Conservation (phyloP, 371 early-diverging fungal genomes). For the Sporodiniella umbellata region DNA sequence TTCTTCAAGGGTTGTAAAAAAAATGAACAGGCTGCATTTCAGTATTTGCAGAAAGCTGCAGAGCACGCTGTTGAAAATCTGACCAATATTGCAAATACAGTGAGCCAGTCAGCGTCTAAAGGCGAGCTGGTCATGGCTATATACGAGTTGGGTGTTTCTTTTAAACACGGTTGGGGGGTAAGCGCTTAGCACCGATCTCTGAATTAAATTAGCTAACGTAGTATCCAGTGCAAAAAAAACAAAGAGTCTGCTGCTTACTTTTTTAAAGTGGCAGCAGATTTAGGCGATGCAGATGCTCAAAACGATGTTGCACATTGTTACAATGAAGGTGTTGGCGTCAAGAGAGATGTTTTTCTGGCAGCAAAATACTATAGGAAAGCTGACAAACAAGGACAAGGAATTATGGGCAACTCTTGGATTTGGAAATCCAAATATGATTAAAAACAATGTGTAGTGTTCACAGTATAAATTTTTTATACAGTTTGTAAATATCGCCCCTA, state of each 20-base stretch:
- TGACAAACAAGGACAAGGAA: constrained; percentile 73
- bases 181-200: constrained; percentile 1
- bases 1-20: constrained; percentile 60
- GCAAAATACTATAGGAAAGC: constrained; percentile 86
- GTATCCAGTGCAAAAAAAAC: constrained; percentile 51
- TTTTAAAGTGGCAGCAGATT: constrained; percentile 83
- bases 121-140: constrained; percentile 77
- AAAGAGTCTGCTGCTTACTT: constrained; percentile 86
- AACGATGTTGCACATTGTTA: constrained; percentile 78
- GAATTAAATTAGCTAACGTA: background rate
- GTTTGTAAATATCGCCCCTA: too few species aligned
- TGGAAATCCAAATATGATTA: constrained; percentile 47
- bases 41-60: constrained; percentile 75
- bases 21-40: constrained; percentile 62
- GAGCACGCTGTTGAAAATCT: constrained; percentile 68
- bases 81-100: constrained; percentile 27
- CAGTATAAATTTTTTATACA: too few species aligned
- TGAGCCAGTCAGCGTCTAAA: constrained; percentile 33
- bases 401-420: constrained; percentile 87
- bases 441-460: too few species aligned
- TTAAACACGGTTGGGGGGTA: constrained; percentile 90
- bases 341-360: constrained; percentile 72
- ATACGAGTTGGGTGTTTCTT: constrained; percentile 82
- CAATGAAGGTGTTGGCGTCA: constrained; percentile 77
- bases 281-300: constrained; percentile 84